Evolutionary conservation across 2,329 filamentous ascomycete species (phyloP).

Genomic region (Fusarium piperis): DNA sequence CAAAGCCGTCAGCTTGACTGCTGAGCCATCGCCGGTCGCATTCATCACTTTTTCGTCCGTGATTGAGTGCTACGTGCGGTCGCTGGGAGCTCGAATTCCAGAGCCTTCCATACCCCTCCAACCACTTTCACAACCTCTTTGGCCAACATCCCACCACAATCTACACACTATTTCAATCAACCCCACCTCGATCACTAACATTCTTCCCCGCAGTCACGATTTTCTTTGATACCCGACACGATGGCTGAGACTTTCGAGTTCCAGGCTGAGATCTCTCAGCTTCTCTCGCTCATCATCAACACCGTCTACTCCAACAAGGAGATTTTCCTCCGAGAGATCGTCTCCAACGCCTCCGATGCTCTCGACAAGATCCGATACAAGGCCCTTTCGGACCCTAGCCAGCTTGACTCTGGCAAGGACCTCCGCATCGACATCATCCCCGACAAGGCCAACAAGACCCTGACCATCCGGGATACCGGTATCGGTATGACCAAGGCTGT

Average conservation of each 20-base stretch:
- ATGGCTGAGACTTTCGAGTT: slow-evolving; percentile 99
- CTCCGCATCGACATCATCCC: slow-evolving; percentile 99
- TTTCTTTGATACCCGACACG: slow-evolving; percentile 60
- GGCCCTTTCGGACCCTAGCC: slow-evolving; percentile 94
- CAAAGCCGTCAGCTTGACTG: neutral
- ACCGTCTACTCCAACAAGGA: slow-evolving; percentile 99
- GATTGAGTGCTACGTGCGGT: neutral
- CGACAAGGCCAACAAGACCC: slow-evolving; percentile 95
- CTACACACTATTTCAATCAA: neutral
- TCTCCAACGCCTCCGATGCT: slow-evolving; percentile 98
- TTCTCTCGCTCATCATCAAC: slow-evolving; percentile 99
- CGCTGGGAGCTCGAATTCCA: slow-evolving; percentile 17
- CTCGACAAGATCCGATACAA: slow-evolving; percentile 99
- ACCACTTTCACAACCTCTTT: slow-evolving; percentile 12
- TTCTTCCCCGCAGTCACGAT: slow-evolving; percentile 39
- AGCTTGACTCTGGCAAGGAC: slow-evolving; percentile 97
- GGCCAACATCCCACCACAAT: slow-evolving; percentile 6
- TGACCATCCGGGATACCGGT: slow-evolving; percentile 97
- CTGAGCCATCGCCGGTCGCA: neutral
- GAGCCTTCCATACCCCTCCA: slow-evolving; percentile 34
- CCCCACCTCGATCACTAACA: slow-evolving; percentile 27
- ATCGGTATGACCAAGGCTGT: slow-evolving; percentile 99
- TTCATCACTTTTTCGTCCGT: neutral
- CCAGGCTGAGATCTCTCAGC: slow-evolving; percentile 99
- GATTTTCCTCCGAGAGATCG: slow-evolving; percentile 98